A percentile compares a stretch with the other conserved stretches of the same genome.
Evolutionary conservation across 2,329 filamentous ascomycete genomes (phyloP).

Genomic region (Cladosporium austrohemisphaericum): DNA sequence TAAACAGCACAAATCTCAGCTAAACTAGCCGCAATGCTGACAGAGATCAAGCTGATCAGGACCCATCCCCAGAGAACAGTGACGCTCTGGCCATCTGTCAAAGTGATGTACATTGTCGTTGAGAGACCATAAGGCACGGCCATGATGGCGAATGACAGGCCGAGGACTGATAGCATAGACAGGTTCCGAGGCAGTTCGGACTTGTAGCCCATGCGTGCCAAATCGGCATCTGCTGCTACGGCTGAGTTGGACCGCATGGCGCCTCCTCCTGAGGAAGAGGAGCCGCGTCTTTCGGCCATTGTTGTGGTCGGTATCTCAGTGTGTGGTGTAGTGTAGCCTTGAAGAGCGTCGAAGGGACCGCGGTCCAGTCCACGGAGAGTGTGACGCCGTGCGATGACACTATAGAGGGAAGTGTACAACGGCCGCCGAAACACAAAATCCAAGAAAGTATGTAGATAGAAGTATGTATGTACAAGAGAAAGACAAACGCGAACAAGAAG

Average conservation of each 20-base stretch:
- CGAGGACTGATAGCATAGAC: constrained; percentile 66
- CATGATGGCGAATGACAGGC: constrained; percentile 72
- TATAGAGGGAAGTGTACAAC: background rate
- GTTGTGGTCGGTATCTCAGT: background rate
- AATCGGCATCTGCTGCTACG: constrained; percentile 53
- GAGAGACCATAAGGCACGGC: constrained; percentile 65
- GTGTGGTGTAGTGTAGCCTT: background rate
- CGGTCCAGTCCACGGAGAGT: background rate
- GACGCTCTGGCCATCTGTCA: constrained; percentile 65
- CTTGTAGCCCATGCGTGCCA: constrained; percentile 66
- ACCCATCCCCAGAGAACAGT: constrained; percentile 70
- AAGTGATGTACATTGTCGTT: constrained; percentile 65
- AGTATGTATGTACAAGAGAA: too few species aligned
- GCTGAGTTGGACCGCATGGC: constrained; percentile 1
- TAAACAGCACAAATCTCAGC: constrained; percentile 68
- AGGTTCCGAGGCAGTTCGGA: constrained; percentile 63
- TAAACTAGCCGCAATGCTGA: constrained; percentile 61
- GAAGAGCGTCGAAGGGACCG: background rate
- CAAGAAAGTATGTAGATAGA: background rate
- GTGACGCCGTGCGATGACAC: background rate
- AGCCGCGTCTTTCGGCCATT: constrained; percentile 5
- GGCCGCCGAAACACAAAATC: background rate
- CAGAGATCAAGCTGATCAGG: constrained; percentile 60
- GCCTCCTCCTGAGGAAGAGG: constrained; percentile 4
- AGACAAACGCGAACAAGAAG: background rate